Percentiles rank a stretch among this genome's conserved stretches.
Evolutionary conservation across 805 yeast genomes (phyloP).

Genomic region (Myxozyma vanderwaltii): DNA sequence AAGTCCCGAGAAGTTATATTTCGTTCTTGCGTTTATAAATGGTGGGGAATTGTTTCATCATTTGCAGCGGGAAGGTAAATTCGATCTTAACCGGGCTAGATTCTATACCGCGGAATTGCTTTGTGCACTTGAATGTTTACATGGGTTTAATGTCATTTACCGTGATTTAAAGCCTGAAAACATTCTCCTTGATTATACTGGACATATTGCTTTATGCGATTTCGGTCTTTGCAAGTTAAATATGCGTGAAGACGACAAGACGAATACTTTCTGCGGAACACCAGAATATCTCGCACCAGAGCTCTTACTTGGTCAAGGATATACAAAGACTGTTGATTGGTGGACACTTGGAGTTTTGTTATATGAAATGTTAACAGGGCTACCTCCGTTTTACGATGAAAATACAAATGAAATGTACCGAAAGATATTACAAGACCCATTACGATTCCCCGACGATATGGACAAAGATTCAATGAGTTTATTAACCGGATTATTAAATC

Average conservation of each 20-base stretch:
- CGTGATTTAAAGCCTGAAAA: slow-evolving; percentile 97
- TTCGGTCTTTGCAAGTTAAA: slow-evolving; percentile 95
- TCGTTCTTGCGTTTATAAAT: slow-evolving; percentile 89
- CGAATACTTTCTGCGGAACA: slow-evolving; percentile 95
- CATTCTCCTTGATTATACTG: slow-evolving; percentile 90
- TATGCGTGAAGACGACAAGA: slow-evolving; percentile 59
- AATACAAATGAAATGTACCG: slow-evolving; percentile 91
- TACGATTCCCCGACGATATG: slow-evolving; percentile 84
- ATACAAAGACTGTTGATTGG: slow-evolving; percentile 95
- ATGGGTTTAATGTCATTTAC: slow-evolving; percentile 87
- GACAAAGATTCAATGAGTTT: slow-evolving; percentile 84
- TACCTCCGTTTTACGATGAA: slow-evolving; percentile 97
- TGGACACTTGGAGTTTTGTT: slow-evolving; percentile 95
- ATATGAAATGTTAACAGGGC: slow-evolving; percentile 94
- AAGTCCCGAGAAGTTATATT: slow-evolving; percentile 89
- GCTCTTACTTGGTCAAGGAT: slow-evolving; percentile 84
- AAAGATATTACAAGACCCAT: slow-evolving; percentile 85
- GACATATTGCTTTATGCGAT: slow-evolving; percentile 96
- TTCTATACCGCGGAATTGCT: slow-evolving; percentile 93
- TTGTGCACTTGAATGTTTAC: slow-evolving; percentile 89
- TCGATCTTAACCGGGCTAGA: slow-evolving; percentile 83
- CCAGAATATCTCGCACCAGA: slow-evolving; percentile 98
- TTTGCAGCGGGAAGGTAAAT: slow-evolving; percentile 85
- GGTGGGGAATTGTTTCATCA: slow-evolving; percentile 98
- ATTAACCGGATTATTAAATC: slow-evolving; percentile 68